Evolutionary conservation across 129 eudicot genomes (phyloP), one percentile per base, ranked within the genome.

Genomic region (Rutidosis leptorrhynchoides): DNA sequence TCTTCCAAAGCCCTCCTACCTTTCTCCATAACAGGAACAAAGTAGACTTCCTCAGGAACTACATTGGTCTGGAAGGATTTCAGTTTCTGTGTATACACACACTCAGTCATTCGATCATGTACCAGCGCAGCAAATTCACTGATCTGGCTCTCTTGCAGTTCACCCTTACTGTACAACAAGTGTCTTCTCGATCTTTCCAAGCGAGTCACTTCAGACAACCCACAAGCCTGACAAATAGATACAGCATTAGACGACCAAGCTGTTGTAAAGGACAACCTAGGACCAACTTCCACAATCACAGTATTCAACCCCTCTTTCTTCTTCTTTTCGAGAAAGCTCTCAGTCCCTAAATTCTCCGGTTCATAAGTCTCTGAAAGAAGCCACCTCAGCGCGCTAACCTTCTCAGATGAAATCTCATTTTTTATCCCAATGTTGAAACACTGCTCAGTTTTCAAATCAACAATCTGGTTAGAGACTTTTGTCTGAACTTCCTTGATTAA

Each of bases 191-290:
- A 92, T 64, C 96, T 74, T 73, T 92, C 98, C 52, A 92, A 68
- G 60, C 98, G 77, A 26, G 30, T 85, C 64, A 92, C 82, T 76
- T 92, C 98, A 0, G 84, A 81, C 63, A 92, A 69, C 29, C 98
- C 89, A 58, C 98, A 92, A 22, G 95, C 84, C 51, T 78, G 82
- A 52, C 95, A 92, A 28, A 92, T 92, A 0, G 98, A 92, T 3
- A 85, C 98, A n/a, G 91, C 98, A 59, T 88, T 92, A 1, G 96
- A 77, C 54, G 98, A 92, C 95, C 95, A 92, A 0, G 98, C 92
- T 5, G 95, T 92, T 0, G 96, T 88, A 63, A 92, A 92, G 14
- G 98, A 92, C 62, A 92, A 74, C 58, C 96, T 71, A 0, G 98
- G 95, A 0, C 98, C 98, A 45, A 92, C 98, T 72, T 92, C 98